phyloP scores from a whole-genome alignment of 2,329 filamentous ascomycete species.

The Chalaropsis ovoidea region DNA sequence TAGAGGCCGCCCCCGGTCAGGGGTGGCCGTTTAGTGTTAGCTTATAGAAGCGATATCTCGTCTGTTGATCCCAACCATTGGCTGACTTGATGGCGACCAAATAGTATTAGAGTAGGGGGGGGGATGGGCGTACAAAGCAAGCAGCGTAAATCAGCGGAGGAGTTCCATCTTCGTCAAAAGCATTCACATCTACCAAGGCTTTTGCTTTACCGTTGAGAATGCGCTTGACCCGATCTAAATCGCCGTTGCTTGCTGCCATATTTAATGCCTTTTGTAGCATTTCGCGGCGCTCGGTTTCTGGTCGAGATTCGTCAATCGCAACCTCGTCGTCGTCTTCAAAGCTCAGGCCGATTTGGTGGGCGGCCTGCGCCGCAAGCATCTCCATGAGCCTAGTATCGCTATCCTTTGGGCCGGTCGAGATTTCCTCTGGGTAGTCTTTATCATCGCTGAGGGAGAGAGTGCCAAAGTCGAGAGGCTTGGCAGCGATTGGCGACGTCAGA shows the following conservation, averaged over 20 bases:
- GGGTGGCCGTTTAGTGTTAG: slow-evolving; percentile 22
- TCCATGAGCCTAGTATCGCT: slow-evolving; percentile 85
- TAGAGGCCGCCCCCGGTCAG: slow-evolving; percentile 22
- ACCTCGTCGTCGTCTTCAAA: slow-evolving; percentile 74
- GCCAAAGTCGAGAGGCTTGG: slow-evolving; percentile 71
- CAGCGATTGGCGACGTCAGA: slow-evolving; percentile 72
- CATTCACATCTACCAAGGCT: slow-evolving; percentile 71
- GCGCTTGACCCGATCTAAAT: slow-evolving; percentile 67
- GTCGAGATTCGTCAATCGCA: slow-evolving; percentile 60
- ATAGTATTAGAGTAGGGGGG: slow-evolving; percentile 10
- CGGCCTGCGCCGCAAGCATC: slow-evolving; percentile 92
- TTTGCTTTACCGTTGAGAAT: slow-evolving; percentile 66
- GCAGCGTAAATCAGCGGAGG: slow-evolving; percentile 95
- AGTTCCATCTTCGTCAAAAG: slow-evolving; percentile 85
- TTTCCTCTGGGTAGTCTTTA: slow-evolving; percentile 43
- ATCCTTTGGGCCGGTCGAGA: slow-evolving; percentile 50
- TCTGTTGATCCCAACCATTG: slow-evolving; percentile 9
- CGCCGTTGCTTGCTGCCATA: slow-evolving; percentile 94
- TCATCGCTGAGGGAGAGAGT: slow-evolving; percentile 74
- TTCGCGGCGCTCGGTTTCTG: slow-evolving; percentile 65
- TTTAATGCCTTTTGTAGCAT: slow-evolving; percentile 79
- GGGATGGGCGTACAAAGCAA: slow-evolving; percentile 63
- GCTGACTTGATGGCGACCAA: neutral
- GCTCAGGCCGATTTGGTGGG: slow-evolving; percentile 61
- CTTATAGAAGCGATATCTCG: slow-evolving; percentile 19